Base-by-base conservation (phyloP, 2,329 filamentous ascomycete species). In the Botrytis fragariae region DNA sequence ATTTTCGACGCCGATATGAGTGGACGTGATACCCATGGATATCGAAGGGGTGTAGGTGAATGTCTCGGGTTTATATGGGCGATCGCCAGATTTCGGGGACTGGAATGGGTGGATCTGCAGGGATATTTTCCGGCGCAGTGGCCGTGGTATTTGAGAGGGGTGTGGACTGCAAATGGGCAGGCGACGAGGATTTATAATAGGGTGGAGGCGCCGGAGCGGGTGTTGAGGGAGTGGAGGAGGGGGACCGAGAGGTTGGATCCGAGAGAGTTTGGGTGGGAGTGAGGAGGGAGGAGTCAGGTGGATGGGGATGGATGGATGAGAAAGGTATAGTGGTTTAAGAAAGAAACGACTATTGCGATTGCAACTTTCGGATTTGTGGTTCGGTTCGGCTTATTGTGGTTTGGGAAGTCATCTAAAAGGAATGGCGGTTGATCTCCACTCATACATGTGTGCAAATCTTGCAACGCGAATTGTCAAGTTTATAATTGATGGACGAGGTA, bases 221-320 rank as follows among this genome's bases (percentile, higher is more conserved):
- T 8, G 18, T 29, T 68, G 5, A 42, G 37, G 18, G 35, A 25
- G 37, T 68, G 65, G 65, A 68, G 65, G 35, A 14, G 18, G 9
- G 65, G 65, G n/a, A 68, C 65, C 0, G 65, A 57, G 48, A 42
- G 48, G 16, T 68, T 68, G 48, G 35, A 68, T 68, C 48, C 65
- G 48, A 68, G 35, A 37, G 64, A 25, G 16, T 57, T 42, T 68
- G 18, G 35, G 18, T 57, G 48, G n/a, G 35, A 57, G 35, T 65
- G 62, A 65, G 25, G 0, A 4, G 14, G 4, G n/a, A n/a, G n/a
- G n/a, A n/a, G n/a, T n/a, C n/a, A n/a, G n/a, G 12, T 4, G 4
- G 45, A 5, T 67, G 32, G 7, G 2, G 1, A 9, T 12, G 8
- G 3, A 22, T 65, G 42, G 18, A 25, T n/a, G 63, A 32, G 2